These are phyloP conservation scores for Leishmania aethiopica DNA, from an alignment of 208 protist species.

Conservation along the genomic window DNA sequence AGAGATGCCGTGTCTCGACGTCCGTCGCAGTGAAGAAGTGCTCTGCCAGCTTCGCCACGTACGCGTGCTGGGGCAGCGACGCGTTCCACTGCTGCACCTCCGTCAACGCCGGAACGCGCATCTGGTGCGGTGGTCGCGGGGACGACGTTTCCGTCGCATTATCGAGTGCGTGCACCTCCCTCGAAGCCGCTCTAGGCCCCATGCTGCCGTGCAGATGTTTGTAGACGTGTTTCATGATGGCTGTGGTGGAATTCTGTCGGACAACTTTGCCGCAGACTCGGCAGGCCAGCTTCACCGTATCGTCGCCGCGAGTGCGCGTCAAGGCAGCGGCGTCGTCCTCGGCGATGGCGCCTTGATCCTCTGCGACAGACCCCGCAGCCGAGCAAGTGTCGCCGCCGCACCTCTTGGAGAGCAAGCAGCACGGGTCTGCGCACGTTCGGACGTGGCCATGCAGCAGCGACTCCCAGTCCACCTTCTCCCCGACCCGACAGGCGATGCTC, in stretches of 20 bases:
- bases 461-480: conserved; percentile 49
- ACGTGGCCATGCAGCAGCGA: conserved; percentile 57
- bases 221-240: conserved; percentile 54
- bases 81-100: conserved; percentile 52
- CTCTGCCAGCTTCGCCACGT: conserved; percentile 31
- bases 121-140: neutral
- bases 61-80: conserved; percentile 44
- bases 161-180: neutral
- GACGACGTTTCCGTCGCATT: neutral
- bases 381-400: neutral
- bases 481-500: conserved; percentile 72
- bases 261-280: conserved; percentile 53
- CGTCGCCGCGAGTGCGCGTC: conserved; percentile 5
- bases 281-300: conserved; percentile 48
- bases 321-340: neutral
- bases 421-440: conserved; percentile 27
- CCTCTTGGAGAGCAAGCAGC: neutral
- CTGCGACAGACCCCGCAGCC: too few species aligned
- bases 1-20: conserved; percentile 8
- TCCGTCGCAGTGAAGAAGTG: conserved; percentile 29
- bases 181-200: neutral
- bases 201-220: conserved; percentile 28
- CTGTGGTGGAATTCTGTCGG: conserved; percentile 31
- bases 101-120: conserved; percentile 23
- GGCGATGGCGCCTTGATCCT: neutral